These are phyloP conservation scores for Fusarium compactum DNA, from an alignment of 2,329 filamentous ascomycete genomes.

Conservation along the genomic window DNA sequence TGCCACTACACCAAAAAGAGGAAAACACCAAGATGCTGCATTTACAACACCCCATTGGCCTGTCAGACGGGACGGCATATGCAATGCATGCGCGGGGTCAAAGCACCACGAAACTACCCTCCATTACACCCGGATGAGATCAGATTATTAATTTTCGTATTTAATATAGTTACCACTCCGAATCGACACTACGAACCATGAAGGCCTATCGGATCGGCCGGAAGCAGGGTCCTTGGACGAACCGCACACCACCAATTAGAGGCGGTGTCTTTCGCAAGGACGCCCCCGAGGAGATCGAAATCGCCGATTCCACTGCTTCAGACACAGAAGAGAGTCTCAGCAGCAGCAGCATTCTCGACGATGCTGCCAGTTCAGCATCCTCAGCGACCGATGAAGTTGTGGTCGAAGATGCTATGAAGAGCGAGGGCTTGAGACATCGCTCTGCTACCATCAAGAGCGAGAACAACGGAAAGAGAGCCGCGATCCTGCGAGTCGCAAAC, in stretches of 20 bases:
- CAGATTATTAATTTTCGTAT: slow-evolving; percentile 30
- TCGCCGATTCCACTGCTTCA: slow-evolving; percentile 28
- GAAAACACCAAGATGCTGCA: not conserved
- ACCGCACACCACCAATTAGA: slow-evolving; percentile 70
- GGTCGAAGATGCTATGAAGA: not conserved
- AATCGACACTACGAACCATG: slow-evolving; percentile 66
- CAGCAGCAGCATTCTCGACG: slow-evolving; percentile 12
- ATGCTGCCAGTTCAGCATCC: slow-evolving; percentile 39
- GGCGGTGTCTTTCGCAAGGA: slow-evolving; percentile 56
- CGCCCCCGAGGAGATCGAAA: slow-evolving; percentile 18
- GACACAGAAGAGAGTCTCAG: slow-evolving; percentile 34
- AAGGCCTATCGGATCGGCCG: slow-evolving; percentile 70
- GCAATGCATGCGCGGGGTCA: slow-evolving; percentile 10
- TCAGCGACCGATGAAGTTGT: slow-evolving; percentile 24
- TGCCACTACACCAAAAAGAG: slow-evolving; percentile 10
- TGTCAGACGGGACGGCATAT: not conserved
- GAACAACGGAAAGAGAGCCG: slow-evolving; percentile 14
- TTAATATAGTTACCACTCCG: slow-evolving; percentile 66
- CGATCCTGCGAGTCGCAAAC: slow-evolving; percentile 34
- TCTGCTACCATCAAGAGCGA: not conserved
- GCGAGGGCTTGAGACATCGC: slow-evolving; percentile 19
- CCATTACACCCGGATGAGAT: not conserved
- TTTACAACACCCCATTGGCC: slow-evolving; percentile 32
- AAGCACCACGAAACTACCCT: not conserved
- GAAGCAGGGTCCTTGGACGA: slow-evolving; percentile 67